phyloP scores from a whole-genome alignment of 805 yeast species.

The Candida morakotiae region DNA sequence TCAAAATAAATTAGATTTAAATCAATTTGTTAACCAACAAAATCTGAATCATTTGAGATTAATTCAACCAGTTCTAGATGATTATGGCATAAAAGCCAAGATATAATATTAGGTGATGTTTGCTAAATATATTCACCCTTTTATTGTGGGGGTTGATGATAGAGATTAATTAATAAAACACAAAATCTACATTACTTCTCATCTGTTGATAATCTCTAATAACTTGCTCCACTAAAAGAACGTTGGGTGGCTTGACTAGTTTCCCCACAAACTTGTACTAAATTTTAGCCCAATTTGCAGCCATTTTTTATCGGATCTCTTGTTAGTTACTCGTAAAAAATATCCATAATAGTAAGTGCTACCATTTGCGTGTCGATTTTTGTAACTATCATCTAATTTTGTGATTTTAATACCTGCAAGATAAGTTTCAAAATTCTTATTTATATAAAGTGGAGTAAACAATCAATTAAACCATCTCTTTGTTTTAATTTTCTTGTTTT shows the following conservation, averaged over 20 bases:
- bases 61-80: conserved; percentile 12
- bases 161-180: no score
- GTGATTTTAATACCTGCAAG: not conserved
- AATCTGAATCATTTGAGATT: conserved; percentile 16
- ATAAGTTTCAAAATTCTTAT: not conserved
- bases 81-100: conserved; percentile 11
- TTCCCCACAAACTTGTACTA: not conserved
- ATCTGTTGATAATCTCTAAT: no score
- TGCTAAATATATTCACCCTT: no score
- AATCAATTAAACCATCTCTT: not conserved
- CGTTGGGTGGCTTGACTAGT: no score
- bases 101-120: not conserved
- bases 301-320: no score
- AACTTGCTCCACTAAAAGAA: no score
- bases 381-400: no score
- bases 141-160: not conserved
- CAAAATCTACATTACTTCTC: no score
- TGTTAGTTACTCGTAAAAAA: no score
- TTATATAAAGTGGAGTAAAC: not conserved
- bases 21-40: conserved; percentile 19
- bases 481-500: not conserved
- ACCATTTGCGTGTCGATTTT: no score
- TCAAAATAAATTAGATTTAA: conserved; percentile 17
- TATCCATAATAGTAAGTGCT: no score
- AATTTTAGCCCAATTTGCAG: not conserved